Base-by-base conservation (phyloP, 164 flowering plant genomes). In the Vitis rupestris region DNA sequence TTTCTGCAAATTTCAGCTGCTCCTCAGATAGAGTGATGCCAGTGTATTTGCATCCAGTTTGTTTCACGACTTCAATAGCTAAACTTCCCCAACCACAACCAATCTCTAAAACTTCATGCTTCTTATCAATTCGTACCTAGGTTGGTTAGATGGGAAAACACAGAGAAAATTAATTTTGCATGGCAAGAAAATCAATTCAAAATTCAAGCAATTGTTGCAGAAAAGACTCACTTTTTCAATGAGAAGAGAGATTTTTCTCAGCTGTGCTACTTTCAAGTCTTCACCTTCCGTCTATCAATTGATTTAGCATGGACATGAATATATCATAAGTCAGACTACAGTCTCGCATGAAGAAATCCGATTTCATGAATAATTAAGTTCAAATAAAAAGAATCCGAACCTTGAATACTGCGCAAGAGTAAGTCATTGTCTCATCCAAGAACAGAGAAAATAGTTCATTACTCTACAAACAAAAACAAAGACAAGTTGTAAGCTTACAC, bases 21-120 rank as follows among this genome's bases (percentile, higher is more conserved):
- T 95, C 86, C 61, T 83, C 82, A 0, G 97, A 95, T 2, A 95
- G 74, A 16, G 99, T 95, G 71, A 95, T 92, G 68, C 99, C 99
- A 9, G 99, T 95, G 78, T 95, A 95, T 68, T 78, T 88, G 76
- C 98, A 92, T 75, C 99, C 93, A 5, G 97, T 92, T 83, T 68
- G 72, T 75, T 79, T 91, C 17, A 95, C 99, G 51, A 91, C 86
- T 80, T 95, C 98, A 55, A 92, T 84, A 53, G 99, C 98, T 58
- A 95, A 75, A 75, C 82, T 91, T 71, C 98, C 99, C 99, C 99
- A 92, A 50, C 99, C 96, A 74, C 88, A 88, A 5, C 98, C 98
- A 71, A 92, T 92, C 78, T 95, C 99, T 63, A 95, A 89, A 74
- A 95, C 76, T 68, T 91, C 91, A 65, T 95, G 94, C 15, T 80